Conservation (phyloP, 805 yeast species). For the Saccharomyces kudriavzevii region DNA sequence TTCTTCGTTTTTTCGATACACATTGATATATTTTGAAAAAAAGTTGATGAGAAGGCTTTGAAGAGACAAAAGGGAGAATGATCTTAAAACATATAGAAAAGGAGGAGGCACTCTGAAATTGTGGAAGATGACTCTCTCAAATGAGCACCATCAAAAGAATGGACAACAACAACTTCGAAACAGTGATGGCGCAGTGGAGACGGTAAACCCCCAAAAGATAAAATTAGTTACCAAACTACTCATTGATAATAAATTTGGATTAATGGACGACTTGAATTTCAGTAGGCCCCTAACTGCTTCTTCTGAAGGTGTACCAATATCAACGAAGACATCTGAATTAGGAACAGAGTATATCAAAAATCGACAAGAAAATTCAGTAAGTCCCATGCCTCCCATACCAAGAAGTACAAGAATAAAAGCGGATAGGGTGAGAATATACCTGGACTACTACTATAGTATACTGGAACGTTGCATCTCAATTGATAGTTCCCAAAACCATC, state of each 20-base stretch:
- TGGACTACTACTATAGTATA: conserved; percentile 43
- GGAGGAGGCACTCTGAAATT: background rate
- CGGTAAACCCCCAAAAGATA: conserved; percentile 9
- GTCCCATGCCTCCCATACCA: conserved; percentile 5
- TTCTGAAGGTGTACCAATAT: background rate
- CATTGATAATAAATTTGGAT: conserved; percentile 21
- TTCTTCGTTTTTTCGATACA: background rate
- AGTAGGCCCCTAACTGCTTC: conserved; percentile 4
- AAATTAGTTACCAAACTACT: conserved; percentile 22
- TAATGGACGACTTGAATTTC: conserved; percentile 29
- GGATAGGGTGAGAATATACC: conserved; percentile 26
- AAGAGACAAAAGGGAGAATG: background rate
- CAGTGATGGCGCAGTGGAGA: background rate
- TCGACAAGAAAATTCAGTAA: background rate
- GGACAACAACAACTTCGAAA: background rate
- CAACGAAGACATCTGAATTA: background rate
- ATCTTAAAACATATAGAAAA: background rate
- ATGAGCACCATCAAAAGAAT: background rate
- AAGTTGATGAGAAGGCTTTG: background rate
- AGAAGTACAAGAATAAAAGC: conserved; percentile 24
- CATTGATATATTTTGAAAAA: background rate
- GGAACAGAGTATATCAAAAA: background rate
- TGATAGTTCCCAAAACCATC: conserved; percentile 12
- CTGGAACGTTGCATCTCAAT: conserved; percentile 36
- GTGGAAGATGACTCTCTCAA: background rate